phyloP scores from a whole-genome alignment of 2,329 filamentous ascomycete genomes.

The Aureobasidium sp. region DNA sequence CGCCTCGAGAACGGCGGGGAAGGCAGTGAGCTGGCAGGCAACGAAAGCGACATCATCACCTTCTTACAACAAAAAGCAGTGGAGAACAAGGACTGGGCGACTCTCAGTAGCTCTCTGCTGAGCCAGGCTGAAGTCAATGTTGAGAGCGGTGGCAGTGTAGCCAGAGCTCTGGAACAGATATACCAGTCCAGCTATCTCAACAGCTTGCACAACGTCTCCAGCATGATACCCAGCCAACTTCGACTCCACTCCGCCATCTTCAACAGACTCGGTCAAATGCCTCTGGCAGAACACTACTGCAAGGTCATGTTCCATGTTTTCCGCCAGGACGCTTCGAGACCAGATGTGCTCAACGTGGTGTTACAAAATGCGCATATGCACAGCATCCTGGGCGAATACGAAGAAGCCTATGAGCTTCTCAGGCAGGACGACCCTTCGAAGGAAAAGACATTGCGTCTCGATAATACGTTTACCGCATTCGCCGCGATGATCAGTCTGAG shows the following conservation, averaged over 20 bases:
- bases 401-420: slow-evolving; percentile 55
- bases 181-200: slow-evolving; percentile 77
- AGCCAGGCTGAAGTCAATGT: slow-evolving; percentile 78
- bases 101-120: slow-evolving; percentile 74
- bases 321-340: slow-evolving; percentile 53
- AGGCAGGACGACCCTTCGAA: slow-evolving; percentile 52
- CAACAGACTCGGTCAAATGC: slow-evolving; percentile 60
- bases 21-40: slow-evolving; percentile 62
- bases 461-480: slow-evolving; percentile 64
- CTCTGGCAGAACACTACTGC: slow-evolving; percentile 53
- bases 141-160: slow-evolving; percentile 52
- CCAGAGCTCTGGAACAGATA: slow-evolving; percentile 64
- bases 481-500: slow-evolving; percentile 58
- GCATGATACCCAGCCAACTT: slow-evolving; percentile 65
- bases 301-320: slow-evolving; percentile 73
- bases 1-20: slow-evolving; percentile 14
- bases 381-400: slow-evolving; percentile 60
- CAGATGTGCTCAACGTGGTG: slow-evolving; percentile 68
- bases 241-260: slow-evolving; percentile 66
- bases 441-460: slow-evolving; percentile 65
- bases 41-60: slow-evolving; percentile 69
- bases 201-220: slow-evolving; percentile 64
- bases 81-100: slow-evolving; percentile 65
- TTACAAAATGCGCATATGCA: slow-evolving; percentile 62
- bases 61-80: slow-evolving; percentile 67